Percentiles rank a stretch among this genome's conserved stretches.
Conservation (phyloP, 2,329 filamentous ascomycete genomes). For the Colletotrichum coccodes region DNA sequence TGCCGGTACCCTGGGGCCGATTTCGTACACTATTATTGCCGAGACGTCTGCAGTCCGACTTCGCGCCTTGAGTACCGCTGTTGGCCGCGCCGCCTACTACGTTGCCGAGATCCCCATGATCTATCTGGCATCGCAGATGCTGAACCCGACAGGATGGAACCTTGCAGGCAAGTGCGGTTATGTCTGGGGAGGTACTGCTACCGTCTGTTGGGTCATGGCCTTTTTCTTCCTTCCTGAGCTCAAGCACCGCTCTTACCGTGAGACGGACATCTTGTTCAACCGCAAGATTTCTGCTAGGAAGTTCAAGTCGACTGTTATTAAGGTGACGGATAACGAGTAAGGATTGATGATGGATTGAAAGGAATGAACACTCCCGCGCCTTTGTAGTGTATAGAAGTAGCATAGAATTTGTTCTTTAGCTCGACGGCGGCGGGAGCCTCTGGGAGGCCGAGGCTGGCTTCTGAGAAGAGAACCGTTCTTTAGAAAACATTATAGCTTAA, state of each 20-base stretch:
- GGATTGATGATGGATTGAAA: not conserved
- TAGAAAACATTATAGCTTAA: too few relatives aligned
- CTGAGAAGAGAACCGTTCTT: not conserved
- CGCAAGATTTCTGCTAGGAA: slow-evolving; percentile 51
- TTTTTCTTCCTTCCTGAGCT: slow-evolving; percentile 56
- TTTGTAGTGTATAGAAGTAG: not conserved
- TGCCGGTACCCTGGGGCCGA: slow-evolving; percentile 45
- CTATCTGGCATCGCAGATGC: slow-evolving; percentile 49
- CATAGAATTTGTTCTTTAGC: too few relatives aligned
- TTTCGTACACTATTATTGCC: slow-evolving; percentile 50
- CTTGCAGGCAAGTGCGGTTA: slow-evolving; percentile 57
- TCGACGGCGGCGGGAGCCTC: not conserved
- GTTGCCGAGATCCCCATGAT: slow-evolving; percentile 54
- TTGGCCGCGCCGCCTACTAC: slow-evolving; percentile 52
- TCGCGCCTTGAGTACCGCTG: slow-evolving; percentile 47
- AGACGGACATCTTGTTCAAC: slow-evolving; percentile 56
- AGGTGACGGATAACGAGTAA: slow-evolving; percentile 53
- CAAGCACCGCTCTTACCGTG: slow-evolving; percentile 55
- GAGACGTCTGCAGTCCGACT: slow-evolving; percentile 50
- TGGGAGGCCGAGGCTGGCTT: not conserved
- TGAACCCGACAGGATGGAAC: slow-evolving; percentile 51
- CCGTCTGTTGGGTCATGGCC: slow-evolving; percentile 50
- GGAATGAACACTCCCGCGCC: too few relatives aligned
- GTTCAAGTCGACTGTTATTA: slow-evolving; percentile 55
- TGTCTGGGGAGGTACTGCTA: slow-evolving; percentile 56